A percentile compares a stretch with the other conserved stretches of the same genome.
These are phyloP conservation scores for Pseudopyricularia javanii DNA, from an alignment of 2,329 filamentous ascomycete species.

Conservation along the genomic window DNA sequence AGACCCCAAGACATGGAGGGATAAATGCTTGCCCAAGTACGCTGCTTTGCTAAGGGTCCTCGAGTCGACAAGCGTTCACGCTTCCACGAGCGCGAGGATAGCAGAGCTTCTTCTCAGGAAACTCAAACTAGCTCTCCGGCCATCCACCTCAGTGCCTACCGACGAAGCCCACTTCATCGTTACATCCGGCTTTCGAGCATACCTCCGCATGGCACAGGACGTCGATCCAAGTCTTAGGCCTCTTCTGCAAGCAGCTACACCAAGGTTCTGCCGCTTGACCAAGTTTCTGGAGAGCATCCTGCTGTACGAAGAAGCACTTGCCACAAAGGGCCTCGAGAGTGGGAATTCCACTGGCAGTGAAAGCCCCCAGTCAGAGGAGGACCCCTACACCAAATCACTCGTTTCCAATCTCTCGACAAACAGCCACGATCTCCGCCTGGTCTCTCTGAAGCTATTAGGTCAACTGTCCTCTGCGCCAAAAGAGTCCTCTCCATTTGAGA, in stretches of 20 bases:
- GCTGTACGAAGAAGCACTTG: slow-evolving; percentile 34
- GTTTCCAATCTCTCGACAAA: slow-evolving; percentile 63
- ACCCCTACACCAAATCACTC: slow-evolving; percentile 51
- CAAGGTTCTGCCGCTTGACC: slow-evolving; percentile 50
- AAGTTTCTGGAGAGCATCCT: slow-evolving; percentile 55
- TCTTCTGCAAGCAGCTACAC: slow-evolving; percentile 51
- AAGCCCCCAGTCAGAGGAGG: slow-evolving; percentile 41
- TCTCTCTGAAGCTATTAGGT: slow-evolving; percentile 60
- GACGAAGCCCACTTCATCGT: slow-evolving; percentile 61
- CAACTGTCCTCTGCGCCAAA: slow-evolving; percentile 40
- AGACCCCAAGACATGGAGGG: slow-evolving; percentile 48
- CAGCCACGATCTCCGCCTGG: slow-evolving; percentile 61
- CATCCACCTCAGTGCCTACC: slow-evolving; percentile 40
- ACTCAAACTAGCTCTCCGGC: slow-evolving; percentile 50
- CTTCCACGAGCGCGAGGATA: slow-evolving; percentile 54
- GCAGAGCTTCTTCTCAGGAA: slow-evolving; percentile 54
- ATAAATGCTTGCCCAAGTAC: slow-evolving; percentile 54
- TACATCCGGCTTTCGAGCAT: slow-evolving; percentile 62
- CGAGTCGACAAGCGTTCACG: slow-evolving; percentile 48
- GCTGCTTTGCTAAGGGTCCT: slow-evolving; percentile 54
- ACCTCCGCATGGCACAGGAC: slow-evolving; percentile 51
- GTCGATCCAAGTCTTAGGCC: slow-evolving; percentile 52
- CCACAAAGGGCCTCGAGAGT: slow-evolving; percentile 10
- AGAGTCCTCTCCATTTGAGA: slow-evolving; percentile 34
- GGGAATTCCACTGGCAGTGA: slow-evolving; percentile 18